Base-by-base conservation (phyloP, 768 basidiomycete species). In the Aureoboletus auriporus region DNA sequence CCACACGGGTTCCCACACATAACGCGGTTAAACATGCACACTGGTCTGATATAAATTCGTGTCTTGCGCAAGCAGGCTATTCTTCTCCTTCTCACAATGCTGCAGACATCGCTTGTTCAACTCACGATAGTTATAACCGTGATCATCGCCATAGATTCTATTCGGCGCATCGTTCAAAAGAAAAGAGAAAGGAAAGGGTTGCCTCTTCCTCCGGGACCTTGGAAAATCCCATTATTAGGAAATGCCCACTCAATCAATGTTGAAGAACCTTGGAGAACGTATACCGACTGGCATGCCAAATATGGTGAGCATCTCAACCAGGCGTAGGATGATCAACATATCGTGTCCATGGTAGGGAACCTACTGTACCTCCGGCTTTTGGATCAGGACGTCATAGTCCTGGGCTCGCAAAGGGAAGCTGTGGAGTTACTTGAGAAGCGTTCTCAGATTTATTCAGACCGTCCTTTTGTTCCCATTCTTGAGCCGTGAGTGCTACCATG, bases 341-440 rank as follows among this genome's bases (percentile, higher is more conserved):
- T 30, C 8, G 10, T 27, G 10, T 9, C 26, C 44, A 20, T 29
- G 33, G 12, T 30, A 74, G 71, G 74, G 1, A 58, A 71, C 1
- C 52, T 81, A 9, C 69, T 80, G 31, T 75, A 74, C 12, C 71
- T 76, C 49, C 66, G 68, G 13, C 62, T 75, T 23, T 73, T 75
- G 56, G 77, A 74, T 49, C 66, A 69, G n/a, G 64, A 61, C 7
- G 65, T 71, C 20, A 59, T 80, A 29, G 59, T 80, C 37, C 56
- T 81, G 23, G 78, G 75, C 54, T 68, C 69, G 20, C 63, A 63
- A 20, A 68, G 70, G 46, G 68, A 61, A 13, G 74, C 68, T 0
- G 52, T 63, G n/a, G 77, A 77, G 43, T 64, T 80, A 6, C 64
- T 81, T 35, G 75, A 77, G 42, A 63, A 66, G 35, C 71, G 75